A percentile compares a stretch with the other conserved stretches of the same genome.
Conservation (phyloP, 1,139 yeast genomes). For the Geotrichum cucujoidarum region DNA sequence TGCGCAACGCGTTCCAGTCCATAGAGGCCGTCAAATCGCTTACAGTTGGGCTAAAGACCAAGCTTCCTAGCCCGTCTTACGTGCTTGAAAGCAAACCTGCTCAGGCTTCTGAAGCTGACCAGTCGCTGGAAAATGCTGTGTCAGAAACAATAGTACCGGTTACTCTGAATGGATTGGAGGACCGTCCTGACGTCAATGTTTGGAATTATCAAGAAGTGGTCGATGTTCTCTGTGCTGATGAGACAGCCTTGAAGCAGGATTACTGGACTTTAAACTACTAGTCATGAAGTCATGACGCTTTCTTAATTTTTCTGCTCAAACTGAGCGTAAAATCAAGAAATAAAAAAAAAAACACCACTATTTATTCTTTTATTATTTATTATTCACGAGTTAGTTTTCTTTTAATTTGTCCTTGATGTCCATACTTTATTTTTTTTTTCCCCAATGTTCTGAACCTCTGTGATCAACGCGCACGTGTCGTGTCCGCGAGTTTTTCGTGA, state of each 20-base stretch:
- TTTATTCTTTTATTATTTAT: too few species aligned
- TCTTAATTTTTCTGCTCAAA: too few species aligned
- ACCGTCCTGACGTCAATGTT: conserved; percentile 20
- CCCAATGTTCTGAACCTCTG: neutral
- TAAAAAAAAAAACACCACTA: too few species aligned
- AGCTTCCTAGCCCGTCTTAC: conserved; percentile 14
- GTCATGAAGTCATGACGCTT: too few species aligned
- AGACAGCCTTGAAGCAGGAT: conserved; percentile 25
- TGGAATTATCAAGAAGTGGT: conserved; percentile 30
- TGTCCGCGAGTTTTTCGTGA: neutral
- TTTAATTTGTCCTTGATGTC: neutral
- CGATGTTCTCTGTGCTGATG: conserved; percentile 26
- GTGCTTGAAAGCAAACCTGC: conserved; percentile 27
- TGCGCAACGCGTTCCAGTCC: conserved; percentile 29
- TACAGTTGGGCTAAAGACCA: conserved; percentile 26
- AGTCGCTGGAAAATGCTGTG: too few species aligned
- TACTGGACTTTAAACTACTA: conserved; percentile 27
- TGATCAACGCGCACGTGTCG: neutral
- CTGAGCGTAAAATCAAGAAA: too few species aligned
- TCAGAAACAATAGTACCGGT: conserved; percentile 23
- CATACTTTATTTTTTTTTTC: too few species aligned
- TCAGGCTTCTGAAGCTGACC: neutral
- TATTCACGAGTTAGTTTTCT: neutral
- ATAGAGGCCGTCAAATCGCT: conserved; percentile 26
- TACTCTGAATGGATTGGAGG: conserved; percentile 12